A percentile compares a stretch with the other conserved stretches of the same genome.
phyloP scores from a whole-genome alignment of 176 grass and related monocot species.

The Ensete ventricosum region DNA sequence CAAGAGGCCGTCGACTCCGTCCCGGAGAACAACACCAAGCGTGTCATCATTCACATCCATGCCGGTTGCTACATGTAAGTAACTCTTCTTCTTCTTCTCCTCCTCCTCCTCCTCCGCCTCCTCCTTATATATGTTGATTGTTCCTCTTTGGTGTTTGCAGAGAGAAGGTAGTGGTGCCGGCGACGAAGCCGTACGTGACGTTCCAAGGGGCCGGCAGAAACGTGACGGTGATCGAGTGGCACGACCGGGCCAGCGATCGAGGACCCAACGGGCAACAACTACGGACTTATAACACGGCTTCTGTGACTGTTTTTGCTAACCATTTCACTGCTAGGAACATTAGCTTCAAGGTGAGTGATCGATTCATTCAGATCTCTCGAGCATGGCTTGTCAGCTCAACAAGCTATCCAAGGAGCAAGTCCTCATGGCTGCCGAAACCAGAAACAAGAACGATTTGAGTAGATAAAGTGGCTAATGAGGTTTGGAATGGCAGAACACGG shows the following conservation, averaged over 20 bases:
- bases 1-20: constrained; percentile 76
- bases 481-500: constrained; percentile 60
- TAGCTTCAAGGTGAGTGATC: constrained; percentile 89
- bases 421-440: too few relatives aligned
- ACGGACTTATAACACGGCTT: constrained; percentile 89
- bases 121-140: not conserved
- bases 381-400: not conserved
- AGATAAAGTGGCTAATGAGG: too few relatives aligned
- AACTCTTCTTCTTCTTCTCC: not conserved
- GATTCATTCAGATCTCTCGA: not conserved
- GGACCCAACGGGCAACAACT: constrained; percentile 81
- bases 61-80: constrained; percentile 72
- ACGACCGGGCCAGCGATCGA: constrained; percentile 75
- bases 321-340: constrained; percentile 98
- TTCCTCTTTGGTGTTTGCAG: constrained; percentile 22
- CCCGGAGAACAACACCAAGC: constrained; percentile 58
- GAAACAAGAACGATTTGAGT: too few relatives aligned
- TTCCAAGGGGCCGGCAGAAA: constrained; percentile 72
- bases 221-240: constrained; percentile 83
- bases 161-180: constrained; percentile 86
- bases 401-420: too few relatives aligned
- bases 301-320: constrained; percentile 84
- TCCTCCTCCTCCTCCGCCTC: not conserved
- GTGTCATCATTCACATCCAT: constrained; percentile 61
- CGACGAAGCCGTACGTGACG: constrained; percentile 80